Conservation (phyloP, 306 rosid species). For the Quercus berberidifolia region DNA sequence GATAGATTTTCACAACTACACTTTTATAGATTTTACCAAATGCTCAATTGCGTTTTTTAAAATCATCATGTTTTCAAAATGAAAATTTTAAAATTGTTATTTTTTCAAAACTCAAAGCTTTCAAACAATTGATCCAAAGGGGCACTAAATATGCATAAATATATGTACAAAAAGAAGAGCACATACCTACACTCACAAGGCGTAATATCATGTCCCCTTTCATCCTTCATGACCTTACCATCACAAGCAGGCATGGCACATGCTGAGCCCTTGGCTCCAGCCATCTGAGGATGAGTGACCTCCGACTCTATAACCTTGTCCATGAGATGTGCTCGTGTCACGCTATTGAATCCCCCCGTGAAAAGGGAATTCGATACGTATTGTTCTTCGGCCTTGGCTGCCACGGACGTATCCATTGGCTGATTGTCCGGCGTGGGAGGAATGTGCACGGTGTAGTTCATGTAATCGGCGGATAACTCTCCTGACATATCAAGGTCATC, state of each 20-base stretch:
- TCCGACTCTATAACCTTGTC: conserved; percentile 89
- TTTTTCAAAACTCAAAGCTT: too few relatives aligned
- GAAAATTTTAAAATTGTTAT: too few relatives aligned
- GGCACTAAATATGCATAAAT: not conserved
- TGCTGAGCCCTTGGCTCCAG: conserved; percentile 83
- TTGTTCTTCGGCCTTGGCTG: conserved; percentile 86
- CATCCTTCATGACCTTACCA: conserved; percentile 90
- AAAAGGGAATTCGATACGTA: conserved; percentile 82
- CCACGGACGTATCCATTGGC: conserved; percentile 70
- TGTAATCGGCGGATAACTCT: conserved; percentile 66
- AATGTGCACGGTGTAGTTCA: conserved; percentile 87
- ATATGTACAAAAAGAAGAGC: not conserved
- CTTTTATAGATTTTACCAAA: too few relatives aligned
- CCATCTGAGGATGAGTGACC: conserved; percentile 92
- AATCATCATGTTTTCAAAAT: too few relatives aligned
- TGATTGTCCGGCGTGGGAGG: conserved; percentile 89
- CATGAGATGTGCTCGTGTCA: conserved; percentile 84
- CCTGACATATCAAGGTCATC: conserved; percentile 86
- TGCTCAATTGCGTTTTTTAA: too few relatives aligned
- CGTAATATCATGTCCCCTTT: conserved; percentile 67
- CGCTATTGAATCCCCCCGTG: conserved; percentile 89
- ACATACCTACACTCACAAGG: conserved; percentile 92
- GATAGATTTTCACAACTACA: too few relatives aligned
- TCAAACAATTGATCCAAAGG: too few relatives aligned
- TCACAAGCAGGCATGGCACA: conserved; percentile 73